These are phyloP conservation scores for Leptoxyphium fumago DNA, from an alignment of 2,329 filamentous ascomycete genomes.

Conservation along the genomic window DNA sequence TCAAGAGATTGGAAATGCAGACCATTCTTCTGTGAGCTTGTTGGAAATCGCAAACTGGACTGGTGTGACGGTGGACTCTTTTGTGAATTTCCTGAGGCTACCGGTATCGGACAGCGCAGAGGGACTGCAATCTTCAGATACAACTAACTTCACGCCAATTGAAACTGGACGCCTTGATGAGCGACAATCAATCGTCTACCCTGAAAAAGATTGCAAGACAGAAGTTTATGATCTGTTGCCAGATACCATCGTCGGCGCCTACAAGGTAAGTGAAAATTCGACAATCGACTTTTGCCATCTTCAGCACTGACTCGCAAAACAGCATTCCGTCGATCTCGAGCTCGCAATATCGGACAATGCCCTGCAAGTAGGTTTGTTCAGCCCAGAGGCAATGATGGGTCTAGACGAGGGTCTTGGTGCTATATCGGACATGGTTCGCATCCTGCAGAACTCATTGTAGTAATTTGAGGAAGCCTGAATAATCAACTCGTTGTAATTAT, in stretches of 20 bases:
- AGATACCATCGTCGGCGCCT: slow-evolving; percentile 9
- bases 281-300: too few relatives aligned
- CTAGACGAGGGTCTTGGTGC: slow-evolving; percentile 23
- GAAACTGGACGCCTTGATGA: background rate
- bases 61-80: slow-evolving; percentile 51
- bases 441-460: slow-evolving; percentile 4
- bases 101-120: slow-evolving; percentile 20
- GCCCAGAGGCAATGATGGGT: slow-evolving; percentile 28
- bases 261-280: slow-evolving; percentile 23
- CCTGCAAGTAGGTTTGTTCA: slow-evolving; percentile 41
- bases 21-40: slow-evolving; percentile 46
- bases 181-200: slow-evolving; percentile 2
- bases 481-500: too few relatives aligned
- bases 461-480: too few relatives aligned
- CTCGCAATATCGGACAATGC: slow-evolving; percentile 33
- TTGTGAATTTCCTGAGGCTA: slow-evolving; percentile 66
- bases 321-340: slow-evolving; percentile 43
- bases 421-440: slow-evolving; percentile 18
- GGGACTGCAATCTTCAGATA: background rate
- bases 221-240: slow-evolving; percentile 4
- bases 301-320: slow-evolving; percentile 2
- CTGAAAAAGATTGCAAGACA: slow-evolving; percentile 14
- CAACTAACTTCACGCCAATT: background rate
- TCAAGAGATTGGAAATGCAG: slow-evolving; percentile 40
- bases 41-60: slow-evolving; percentile 66